Percentiles rank a stretch among this genome's conserved stretches.
These are phyloP conservation scores for Dioscorea zingiberensis DNA, from an alignment of 106 monocot genomes.

Conservation along the genomic window DNA sequence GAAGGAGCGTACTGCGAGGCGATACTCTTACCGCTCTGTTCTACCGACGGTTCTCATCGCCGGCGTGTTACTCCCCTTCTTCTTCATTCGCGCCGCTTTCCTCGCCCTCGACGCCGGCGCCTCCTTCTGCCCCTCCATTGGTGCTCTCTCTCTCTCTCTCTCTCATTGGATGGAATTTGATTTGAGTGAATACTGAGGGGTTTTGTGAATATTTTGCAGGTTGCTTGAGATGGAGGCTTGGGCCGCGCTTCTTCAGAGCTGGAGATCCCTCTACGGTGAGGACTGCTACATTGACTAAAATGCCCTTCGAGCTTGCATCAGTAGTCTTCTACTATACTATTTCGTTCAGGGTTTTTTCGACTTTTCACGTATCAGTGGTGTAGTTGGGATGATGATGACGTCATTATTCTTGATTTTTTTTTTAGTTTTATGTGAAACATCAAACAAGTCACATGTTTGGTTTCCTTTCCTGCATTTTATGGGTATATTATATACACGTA, in stretches of 20 bases:
- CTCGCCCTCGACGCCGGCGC: slow-evolving; percentile 47
- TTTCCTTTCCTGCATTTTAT: too few species aligned
- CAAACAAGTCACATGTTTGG: too few species aligned
- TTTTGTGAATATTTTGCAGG: slow-evolving; percentile 14
- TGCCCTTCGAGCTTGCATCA: too few species aligned
- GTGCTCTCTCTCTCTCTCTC: slow-evolving; percentile 8
- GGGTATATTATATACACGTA: too few species aligned
- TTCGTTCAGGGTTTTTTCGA: too few species aligned
- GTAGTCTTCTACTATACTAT: too few species aligned
- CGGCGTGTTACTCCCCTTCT: slow-evolving; percentile 38
- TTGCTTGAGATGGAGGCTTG: slow-evolving; percentile 38
- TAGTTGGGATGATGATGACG: too few species aligned
- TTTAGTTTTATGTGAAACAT: too few species aligned
- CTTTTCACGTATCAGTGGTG: too few species aligned
- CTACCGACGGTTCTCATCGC: slow-evolving; percentile 30
- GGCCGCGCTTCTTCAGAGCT: slow-evolving; percentile 31
- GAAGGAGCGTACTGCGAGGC: slow-evolving; percentile 8
- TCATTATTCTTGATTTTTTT: too few species aligned
- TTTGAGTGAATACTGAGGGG: too few species aligned
- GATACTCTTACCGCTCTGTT: slow-evolving; percentile 31
- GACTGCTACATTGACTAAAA: background rate
- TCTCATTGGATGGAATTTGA: background rate
- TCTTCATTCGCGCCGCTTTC: slow-evolving; percentile 41
- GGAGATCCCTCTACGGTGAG: slow-evolving; percentile 38
- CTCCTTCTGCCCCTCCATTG: slow-evolving; percentile 44